A percentile compares a stretch with the other conserved stretches of the same genome.
Evolutionary conservation across 345 rosid genomes (phyloP).

Genomic region (Cochlearia excelsa): DNA sequence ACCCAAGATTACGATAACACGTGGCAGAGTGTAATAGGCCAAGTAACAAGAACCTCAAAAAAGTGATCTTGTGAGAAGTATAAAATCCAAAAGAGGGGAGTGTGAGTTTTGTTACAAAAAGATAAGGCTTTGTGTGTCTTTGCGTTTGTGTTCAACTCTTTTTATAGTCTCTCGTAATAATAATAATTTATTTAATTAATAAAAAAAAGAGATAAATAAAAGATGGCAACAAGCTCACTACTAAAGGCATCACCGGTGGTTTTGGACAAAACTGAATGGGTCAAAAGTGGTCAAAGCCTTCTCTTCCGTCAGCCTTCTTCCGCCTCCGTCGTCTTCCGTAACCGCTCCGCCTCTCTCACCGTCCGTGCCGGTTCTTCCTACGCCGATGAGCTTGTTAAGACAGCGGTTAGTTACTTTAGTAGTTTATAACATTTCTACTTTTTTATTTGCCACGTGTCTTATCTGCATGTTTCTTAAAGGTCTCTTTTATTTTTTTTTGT

Average conservation of each 20-base stretch:
- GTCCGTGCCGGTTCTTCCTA: slow-evolving; percentile 77
- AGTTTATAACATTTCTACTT: background rate
- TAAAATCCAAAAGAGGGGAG: slow-evolving; percentile 43
- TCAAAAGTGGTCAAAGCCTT: slow-evolving; percentile 60
- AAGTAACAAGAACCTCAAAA: slow-evolving; percentile 65
- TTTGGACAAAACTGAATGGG: slow-evolving; percentile 76
- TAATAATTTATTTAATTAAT: background rate
- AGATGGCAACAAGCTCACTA: slow-evolving; percentile 85
- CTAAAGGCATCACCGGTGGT: slow-evolving; percentile 72
- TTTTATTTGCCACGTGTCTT: slow-evolving; percentile 14
- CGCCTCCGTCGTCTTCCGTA: slow-evolving; percentile 52
- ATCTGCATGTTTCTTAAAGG: slow-evolving; percentile 22
- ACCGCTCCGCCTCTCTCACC: slow-evolving; percentile 47
- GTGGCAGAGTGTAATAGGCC: slow-evolving; percentile 46
- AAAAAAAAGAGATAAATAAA: slow-evolving; percentile 26
- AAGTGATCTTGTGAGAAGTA: slow-evolving; percentile 56
- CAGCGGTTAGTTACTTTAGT: slow-evolving; percentile 57
- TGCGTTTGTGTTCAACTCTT: too few species aligned
- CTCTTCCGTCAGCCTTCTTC: slow-evolving; percentile 55
- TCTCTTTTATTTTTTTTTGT: background rate
- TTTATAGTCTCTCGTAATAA: slow-evolving; percentile 13
- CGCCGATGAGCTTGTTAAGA: slow-evolving; percentile 94
- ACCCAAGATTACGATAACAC: slow-evolving; percentile 55
- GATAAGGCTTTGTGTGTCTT: slow-evolving; percentile 33
- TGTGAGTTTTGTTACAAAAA: slow-evolving; percentile 21